Evolutionary conservation across 768 basidiomycete genomes (phyloP).

Genomic region (Leucogyrophana mollusca): DNA sequence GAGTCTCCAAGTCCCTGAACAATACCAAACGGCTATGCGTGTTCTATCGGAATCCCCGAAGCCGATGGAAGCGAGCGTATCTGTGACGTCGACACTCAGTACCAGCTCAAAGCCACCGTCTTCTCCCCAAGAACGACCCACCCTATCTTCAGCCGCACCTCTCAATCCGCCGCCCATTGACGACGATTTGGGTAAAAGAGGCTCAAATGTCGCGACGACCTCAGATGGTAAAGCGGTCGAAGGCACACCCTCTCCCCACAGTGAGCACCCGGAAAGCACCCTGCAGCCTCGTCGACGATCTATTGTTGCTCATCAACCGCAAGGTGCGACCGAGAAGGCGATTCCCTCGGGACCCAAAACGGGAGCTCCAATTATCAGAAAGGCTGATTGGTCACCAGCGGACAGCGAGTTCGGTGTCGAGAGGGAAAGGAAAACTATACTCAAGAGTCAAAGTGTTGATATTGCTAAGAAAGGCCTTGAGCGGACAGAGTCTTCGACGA

Average conservation of each 20-base stretch:
- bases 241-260: too few species aligned
- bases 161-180: too few species aligned
- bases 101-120: conserved; percentile 5
- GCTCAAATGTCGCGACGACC: too few species aligned
- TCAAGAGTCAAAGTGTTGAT: conserved; percentile 30
- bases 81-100: conserved; percentile 3
- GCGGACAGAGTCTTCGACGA: conserved; percentile 51
- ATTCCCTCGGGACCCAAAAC: conserved; percentile 11
- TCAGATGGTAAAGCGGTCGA: background rate
- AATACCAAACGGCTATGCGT: conserved; percentile 9
- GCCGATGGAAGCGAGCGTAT: conserved; percentile 5
- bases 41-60: conserved; percentile 21
- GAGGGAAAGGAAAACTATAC: conserved; percentile 13
- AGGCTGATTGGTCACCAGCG: conserved; percentile 9
- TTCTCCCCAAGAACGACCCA: conserved; percentile 6
- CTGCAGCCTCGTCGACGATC: conserved; percentile 20
- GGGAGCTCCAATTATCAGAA: conserved; percentile 15
- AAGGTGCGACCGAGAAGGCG: conserved; percentile 13
- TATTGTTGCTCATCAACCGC: conserved; percentile 16
- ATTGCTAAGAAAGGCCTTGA: conserved; percentile 37
- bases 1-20: conserved; percentile 13
- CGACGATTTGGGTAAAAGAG: too few species aligned
- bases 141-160: conserved; percentile 5
- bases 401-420: conserved; percentile 36
- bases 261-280: background rate